Evolutionary conservation across 2,329 filamentous ascomycete genomes (phyloP), one percentile per base, ranked within the genome.

Genomic region (Trichoderma lentiforme): DNA sequence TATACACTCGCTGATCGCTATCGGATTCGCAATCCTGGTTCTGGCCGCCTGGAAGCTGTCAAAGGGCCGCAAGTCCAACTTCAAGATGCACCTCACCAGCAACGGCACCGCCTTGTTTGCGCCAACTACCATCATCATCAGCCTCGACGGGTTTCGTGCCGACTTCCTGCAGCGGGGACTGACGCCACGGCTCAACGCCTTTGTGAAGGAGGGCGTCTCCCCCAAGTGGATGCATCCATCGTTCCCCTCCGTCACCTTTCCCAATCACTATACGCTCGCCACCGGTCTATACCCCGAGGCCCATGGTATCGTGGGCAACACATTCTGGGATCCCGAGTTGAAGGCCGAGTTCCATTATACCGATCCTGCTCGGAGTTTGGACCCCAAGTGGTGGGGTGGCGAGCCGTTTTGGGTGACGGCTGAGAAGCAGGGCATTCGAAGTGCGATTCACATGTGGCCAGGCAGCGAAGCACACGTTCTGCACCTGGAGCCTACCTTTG

Each of bases 361-460:
- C 0, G 89, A 97, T 77, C 90, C 93, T 0, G 80, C 84, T 1
- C 87, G 89, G 71, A 96, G 93, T 75, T 88, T 97, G 82, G 89
- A 95, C 75, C 85, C 93, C 1, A 93, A 95, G 79, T 99, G 96
- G 95, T 99, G 96, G 95, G 90, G 88, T 53, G 96, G 94, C 3
- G 94, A 98, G 80, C 96, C 96, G 0, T 86, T 99, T 34, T 99
- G 96, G 96, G 91, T 92, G 30, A 97, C 95, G 1, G 95, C 95
- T 6, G 96, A 98, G 83, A 89, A 88, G 71, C 92, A 94, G 76
- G 92, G 92, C 6, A 85, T 97, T 36, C 88, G 89, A 71, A 90
- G 91, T 34, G 96, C 94, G 1, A 90, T 99, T 30, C 96, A 99
- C 80, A 99, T 99, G 96, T 99, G 96, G 96, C 96, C 96, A 1